Percentiles rank a stretch among this genome's conserved stretches.
These are phyloP conservation scores for Physcia stellaris DNA, from an alignment of 495 filamentous ascomycete genomes.

Conservation along the genomic window DNA sequence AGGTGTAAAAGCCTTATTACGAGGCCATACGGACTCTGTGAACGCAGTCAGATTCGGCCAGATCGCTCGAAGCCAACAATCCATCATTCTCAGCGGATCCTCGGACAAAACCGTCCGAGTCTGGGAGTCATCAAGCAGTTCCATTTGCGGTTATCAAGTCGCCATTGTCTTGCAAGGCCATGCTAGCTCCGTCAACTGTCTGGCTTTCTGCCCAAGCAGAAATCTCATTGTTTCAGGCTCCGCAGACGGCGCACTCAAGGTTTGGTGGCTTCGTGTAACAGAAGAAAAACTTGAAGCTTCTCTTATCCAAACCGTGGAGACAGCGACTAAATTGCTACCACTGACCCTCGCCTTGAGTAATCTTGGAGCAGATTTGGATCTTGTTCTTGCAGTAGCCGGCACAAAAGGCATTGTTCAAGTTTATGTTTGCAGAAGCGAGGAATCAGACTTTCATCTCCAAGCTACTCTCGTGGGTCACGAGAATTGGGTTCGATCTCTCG, in stretches of 20 bases:
- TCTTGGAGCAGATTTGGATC: constrained; percentile 33
- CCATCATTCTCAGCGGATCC: constrained; percentile 62
- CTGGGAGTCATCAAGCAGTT: constrained; percentile 37
- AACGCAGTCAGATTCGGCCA: constrained; percentile 72
- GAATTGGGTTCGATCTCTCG: constrained; percentile 81
- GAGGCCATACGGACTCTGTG: constrained; percentile 69
- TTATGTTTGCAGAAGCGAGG: constrained; percentile 39
- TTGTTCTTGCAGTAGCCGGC: constrained; percentile 68
- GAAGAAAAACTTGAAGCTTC: constrained; percentile 22
- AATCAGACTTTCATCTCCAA: constrained; percentile 48
- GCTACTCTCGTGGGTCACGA: constrained; percentile 83
- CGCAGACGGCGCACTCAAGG: constrained; percentile 69
- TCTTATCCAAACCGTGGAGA: constrained; percentile 55
- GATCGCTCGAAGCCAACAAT: constrained; percentile 28
- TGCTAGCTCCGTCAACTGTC: constrained; percentile 62
- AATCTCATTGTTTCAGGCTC: constrained; percentile 57
- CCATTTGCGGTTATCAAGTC: constrained; percentile 23
- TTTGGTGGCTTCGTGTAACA: constrained; percentile 49
- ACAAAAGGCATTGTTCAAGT: constrained; percentile 68
- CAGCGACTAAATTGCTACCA: constrained; percentile 68
- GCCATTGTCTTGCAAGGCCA: constrained; percentile 47
- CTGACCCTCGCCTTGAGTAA: constrained; percentile 52
- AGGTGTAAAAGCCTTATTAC: constrained; percentile 58
- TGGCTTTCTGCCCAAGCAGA: constrained; percentile 40
- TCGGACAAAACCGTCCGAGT: constrained; percentile 66